A percentile compares a stretch with the other conserved stretches of the same genome.
Conservation (phyloP, 2,329 filamentous ascomycete genomes). For the Bipolaris oryzae region DNA sequence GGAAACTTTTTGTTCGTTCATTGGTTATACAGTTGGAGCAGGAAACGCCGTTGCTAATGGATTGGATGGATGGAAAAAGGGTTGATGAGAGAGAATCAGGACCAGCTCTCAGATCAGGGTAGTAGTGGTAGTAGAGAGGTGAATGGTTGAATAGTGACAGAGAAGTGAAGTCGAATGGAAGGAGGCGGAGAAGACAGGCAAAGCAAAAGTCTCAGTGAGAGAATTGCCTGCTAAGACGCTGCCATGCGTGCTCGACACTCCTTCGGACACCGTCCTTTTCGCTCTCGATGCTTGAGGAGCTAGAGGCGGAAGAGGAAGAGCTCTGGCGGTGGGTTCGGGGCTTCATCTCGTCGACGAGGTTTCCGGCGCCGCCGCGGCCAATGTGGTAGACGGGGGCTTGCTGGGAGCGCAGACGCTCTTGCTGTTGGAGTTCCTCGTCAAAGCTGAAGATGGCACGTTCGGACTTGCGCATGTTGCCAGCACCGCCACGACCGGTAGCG, state of each 20-base stretch:
- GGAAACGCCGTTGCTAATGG: constrained; percentile 17
- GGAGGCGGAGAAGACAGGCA: not conserved
- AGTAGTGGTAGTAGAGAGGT: too few relatives aligned
- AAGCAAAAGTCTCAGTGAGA: constrained; percentile 31
- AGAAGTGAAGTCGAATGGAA: constrained; percentile 7
- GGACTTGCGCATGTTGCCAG: constrained; percentile 64
- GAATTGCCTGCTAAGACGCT: constrained; percentile 42
- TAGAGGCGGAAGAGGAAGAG: constrained; percentile 35
- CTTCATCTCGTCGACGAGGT: constrained; percentile 53
- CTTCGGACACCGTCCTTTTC: constrained; percentile 38
- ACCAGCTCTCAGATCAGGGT: constrained; percentile 44
- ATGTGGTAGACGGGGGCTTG: constrained; percentile 68
- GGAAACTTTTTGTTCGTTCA: constrained; percentile 23
- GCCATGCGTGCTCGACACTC: constrained; percentile 47
- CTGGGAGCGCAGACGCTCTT: constrained; percentile 60
- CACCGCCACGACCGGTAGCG: constrained; percentile 70
- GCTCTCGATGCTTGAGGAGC: constrained; percentile 31
- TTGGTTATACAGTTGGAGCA: constrained; percentile 13
- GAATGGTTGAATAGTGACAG: constrained; percentile 6
- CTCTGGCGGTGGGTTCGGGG: constrained; percentile 34
- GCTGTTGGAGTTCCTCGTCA: constrained; percentile 68
- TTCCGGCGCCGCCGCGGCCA: constrained; percentile 66
- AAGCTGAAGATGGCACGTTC: constrained; percentile 70
- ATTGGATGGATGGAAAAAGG: constrained; percentile 5
- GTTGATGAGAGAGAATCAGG: constrained; percentile 48